Base-by-base conservation (phyloP, 2,329 filamentous ascomycete genomes). In the Pseudogymnoascus pannorum region DNA sequence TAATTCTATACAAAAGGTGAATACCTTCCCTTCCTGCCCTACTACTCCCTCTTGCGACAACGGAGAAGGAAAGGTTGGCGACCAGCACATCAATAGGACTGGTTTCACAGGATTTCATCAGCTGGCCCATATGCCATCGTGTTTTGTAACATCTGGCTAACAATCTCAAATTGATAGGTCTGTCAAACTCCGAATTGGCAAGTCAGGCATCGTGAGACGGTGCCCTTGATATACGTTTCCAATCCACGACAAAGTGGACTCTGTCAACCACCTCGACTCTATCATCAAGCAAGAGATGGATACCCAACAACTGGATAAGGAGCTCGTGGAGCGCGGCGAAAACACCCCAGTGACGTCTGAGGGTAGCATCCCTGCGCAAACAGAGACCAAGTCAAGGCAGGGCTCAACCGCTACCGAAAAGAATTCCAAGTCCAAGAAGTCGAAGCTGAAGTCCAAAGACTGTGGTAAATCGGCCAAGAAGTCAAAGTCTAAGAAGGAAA, bases 381-480 rank as follows among this genome's bases (percentile, higher is more conserved):
- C 65, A n/a, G 68, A 70, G 33, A 63, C 57, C 8, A 71, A 69
- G 59, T n/a, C 62, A 3, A 58, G 65, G 11, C 67, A 67, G 20
- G 33, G 66, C 18, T 18, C 64, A 2, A 65, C 68, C 26, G 65
- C 65, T 42, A 31, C 57, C 8, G 36, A 62, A 8, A 68, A 68
- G 61, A 4, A 20, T 26, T 24, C 60, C 14, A 69, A 69, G 57
- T 44, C 58, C 14, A 68, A 67, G 59, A 69, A 63, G 57, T 16
- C 38, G 40, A 61, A 68, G 57, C 16, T 59, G 2, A 69, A 69
- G 62, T 61, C 65, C 14, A 48, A 65, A 22, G 66, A 66, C 57
- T 18, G 48, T 12, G 48, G 26, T 9, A 54, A 54, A 3, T 5
- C 36, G 48, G 60, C 57, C 12, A 61, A 57, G 7, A 67, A 68